Evolutionary conservation across 192 early-diverging fungal genomes (phyloP).

Genomic region (Coemansia sp.): DNA sequence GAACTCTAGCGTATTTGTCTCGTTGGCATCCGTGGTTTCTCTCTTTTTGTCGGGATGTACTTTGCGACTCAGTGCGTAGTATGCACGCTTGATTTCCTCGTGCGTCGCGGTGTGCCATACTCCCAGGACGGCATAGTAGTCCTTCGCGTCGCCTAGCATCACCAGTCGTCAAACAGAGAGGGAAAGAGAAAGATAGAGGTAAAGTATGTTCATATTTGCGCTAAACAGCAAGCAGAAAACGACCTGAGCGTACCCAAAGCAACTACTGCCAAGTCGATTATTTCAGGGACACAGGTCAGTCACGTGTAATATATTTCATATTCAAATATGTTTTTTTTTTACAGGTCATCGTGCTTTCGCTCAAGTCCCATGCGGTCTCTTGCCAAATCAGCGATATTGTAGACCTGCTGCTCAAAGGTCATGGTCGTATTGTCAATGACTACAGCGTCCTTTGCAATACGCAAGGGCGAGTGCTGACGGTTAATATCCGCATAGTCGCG

Average conservation of each 20-base stretch:
- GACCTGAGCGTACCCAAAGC: not conserved
- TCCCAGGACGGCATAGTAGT: constrained; percentile 34
- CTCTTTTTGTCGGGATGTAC: constrained; percentile 41
- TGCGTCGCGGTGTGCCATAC: constrained; percentile 18
- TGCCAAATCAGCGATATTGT: constrained; percentile 60
- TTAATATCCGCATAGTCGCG: constrained; percentile 72
- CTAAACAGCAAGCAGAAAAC: not conserved
- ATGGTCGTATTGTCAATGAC: constrained; percentile 74
- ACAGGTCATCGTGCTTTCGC: constrained; percentile 39
- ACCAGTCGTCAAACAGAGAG: not conserved
- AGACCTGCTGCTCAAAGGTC: constrained; percentile 70
- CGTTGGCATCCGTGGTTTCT: not conserved
- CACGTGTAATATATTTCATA: not conserved
- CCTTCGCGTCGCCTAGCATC: not conserved
- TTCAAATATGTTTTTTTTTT: not conserved
- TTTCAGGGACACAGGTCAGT: not conserved
- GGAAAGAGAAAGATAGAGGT: not conserved
- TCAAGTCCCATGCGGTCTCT: constrained; percentile 52
- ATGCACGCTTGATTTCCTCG: constrained; percentile 45
- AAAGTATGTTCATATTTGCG: not conserved
- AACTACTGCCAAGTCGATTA: not conserved
- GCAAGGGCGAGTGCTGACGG: constrained; percentile 68
- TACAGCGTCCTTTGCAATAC: constrained; percentile 70
- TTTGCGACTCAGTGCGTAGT: constrained; percentile 36
- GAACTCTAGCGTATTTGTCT: constrained; percentile 16